phyloP scores from a whole-genome alignment of 306 rosid species.

The cucumber (Cucumis sativus) region Cucumber_9930_V3 NC_026657.2:34024001-34024500 shows the following conservation, averaged over 20 bases:
- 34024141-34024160: conserved; percentile 72
- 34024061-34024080: conserved; percentile 89
- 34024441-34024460: conserved; percentile 45
- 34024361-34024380: conserved; percentile 49
- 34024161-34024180: conserved; percentile 64
- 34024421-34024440: conserved; percentile 68
- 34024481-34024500: conserved; percentile 24
- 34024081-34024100: conserved; percentile 92
- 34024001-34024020: conserved; percentile 76
- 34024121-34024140: conserved; percentile 81
- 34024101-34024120: conserved; percentile 83
- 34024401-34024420: conserved; percentile 70
- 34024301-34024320: conserved; percentile 85
- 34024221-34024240: conserved; percentile 25
- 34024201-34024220: conserved; percentile 61
- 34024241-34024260: conserved; percentile 41
- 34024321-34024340: conserved; percentile 87
- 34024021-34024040: conserved; percentile 70
- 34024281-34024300: conserved; percentile 73
- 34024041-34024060: conserved; percentile 74
- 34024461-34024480: conserved; percentile 47
- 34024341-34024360: conserved; percentile 66
- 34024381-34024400: conserved; percentile 78
- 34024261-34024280: conserved; percentile 60
- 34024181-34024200: conserved; percentile 49